Base-by-base conservation (phyloP, 495 filamentous ascomycete species). In the Penicillium atrosanguineum region DNA sequence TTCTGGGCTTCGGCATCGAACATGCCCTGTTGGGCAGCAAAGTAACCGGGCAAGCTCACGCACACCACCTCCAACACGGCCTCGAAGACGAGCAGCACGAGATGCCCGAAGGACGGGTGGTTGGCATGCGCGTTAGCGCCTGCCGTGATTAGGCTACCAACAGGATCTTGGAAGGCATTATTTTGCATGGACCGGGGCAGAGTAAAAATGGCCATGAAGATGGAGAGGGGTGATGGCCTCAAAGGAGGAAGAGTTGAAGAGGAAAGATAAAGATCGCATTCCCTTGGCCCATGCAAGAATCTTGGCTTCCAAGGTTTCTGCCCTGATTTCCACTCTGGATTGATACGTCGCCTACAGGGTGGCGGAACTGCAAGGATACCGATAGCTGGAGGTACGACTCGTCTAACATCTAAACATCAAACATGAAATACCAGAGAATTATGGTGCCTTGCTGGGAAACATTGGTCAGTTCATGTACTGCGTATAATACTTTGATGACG, bases 21-120 rank as follows among this genome's bases (percentile, higher is more conserved):
- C 76, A 95, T 86, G 65, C 95, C 95, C 60, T 87, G 77, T 41
- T 86, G 78, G 18, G 94, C 94, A 46, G 95, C 85, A 60, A 97
- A 86, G 66, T 96, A 98, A n/a, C 94, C 94, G 1, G 95, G 95
- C 52, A 96, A 71, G 68, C 87, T 90, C 62, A 98, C 94, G 70
- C 92, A 97, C 36, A 97, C 85, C 2, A 98, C 94, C 65, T 98
- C 93, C 61, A 97, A 71, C 20, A 98, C 93, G 14, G 94, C 94
- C 69, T 96, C 95, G 64, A 96, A 96, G 52, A 98, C 92, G 36
- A 98, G 83, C 7, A 95, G 79, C 25, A 88, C 74, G 25, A 98
- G 77, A 60, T 91, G 83, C 48, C 80, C 78, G 53, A 97, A 81
- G 20, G 89, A 78, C 1, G 85, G 83, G 57, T 87, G 84, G 50